phyloP scores from a whole-genome alignment of 2,329 filamentous ascomycete species.

The Drechslerella coelobrocha region DNA sequence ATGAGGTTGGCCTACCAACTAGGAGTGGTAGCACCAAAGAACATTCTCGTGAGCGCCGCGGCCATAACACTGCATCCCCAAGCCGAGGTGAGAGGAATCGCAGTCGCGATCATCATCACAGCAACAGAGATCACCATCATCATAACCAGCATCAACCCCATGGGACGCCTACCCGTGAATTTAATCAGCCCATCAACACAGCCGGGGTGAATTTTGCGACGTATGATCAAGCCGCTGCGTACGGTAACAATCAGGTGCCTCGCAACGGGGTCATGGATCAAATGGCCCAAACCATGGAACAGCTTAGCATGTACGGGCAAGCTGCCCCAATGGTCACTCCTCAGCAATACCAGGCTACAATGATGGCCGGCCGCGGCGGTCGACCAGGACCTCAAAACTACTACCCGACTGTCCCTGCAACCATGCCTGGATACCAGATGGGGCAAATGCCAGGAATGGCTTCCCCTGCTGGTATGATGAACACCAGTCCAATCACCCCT shows the following conservation, averaged over 20 bases:
- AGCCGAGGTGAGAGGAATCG: conserved; percentile 52
- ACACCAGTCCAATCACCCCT: conserved; percentile 52
- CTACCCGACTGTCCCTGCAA: conserved; percentile 46
- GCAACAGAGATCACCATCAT: conserved; percentile 50
- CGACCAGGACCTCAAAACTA: conserved; percentile 33
- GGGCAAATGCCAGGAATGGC: conserved; percentile 46
- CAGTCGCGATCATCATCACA: conserved; percentile 51
- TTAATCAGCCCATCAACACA: conserved; percentile 45
- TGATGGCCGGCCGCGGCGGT: conserved; percentile 43
- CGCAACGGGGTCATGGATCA: conserved; percentile 52
- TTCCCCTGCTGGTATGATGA: conserved; percentile 47
- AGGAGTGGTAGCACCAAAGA: conserved; percentile 60
- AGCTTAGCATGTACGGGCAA: conserved; percentile 51
- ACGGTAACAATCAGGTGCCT: conserved; percentile 51
- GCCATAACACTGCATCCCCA: conserved; percentile 52
- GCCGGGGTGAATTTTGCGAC: conserved; percentile 48
- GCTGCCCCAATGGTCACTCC: conserved; percentile 32
- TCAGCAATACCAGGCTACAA: conserved; percentile 49
- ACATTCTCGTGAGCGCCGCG: conserved; percentile 47
- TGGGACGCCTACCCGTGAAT: conserved; percentile 43
- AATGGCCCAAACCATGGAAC: conserved; percentile 53
- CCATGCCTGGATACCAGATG: conserved; percentile 41
- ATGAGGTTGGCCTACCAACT: conserved; percentile 89
- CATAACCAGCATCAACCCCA: conserved; percentile 50
- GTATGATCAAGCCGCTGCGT: conserved; percentile 51